These are phyloP conservation scores for Coffea canephora DNA, from an alignment of 257 asterid genomes.

Conservation along the genomic window DNA sequence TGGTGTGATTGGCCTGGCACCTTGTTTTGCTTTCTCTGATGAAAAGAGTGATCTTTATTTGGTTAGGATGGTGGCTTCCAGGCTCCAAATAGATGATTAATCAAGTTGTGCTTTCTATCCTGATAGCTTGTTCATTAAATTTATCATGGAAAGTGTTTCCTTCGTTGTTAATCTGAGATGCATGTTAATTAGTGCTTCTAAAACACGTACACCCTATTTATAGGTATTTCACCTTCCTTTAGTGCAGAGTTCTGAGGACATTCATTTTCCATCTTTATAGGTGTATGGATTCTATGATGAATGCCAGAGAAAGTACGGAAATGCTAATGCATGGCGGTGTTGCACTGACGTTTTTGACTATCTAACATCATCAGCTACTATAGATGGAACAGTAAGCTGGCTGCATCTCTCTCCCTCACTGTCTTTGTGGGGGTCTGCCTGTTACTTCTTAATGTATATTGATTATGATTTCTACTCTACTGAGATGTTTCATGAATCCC, in stretches of 20 bases:
- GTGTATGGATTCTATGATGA: constrained; percentile 99
- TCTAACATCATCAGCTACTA: constrained; percentile 87
- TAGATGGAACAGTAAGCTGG: constrained; percentile 82
- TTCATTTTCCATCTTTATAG: constrained; percentile 35
- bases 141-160: neutral
- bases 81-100: too few species aligned
- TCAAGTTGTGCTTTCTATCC: neutral
- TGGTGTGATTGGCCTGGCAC: neutral
- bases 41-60: neutral
- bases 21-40: neutral
- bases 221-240: constrained; percentile 12
- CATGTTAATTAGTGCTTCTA: neutral
- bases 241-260: neutral
- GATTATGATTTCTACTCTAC: neutral
- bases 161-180: neutral
- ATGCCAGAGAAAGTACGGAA: constrained; percentile 96
- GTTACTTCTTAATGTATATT: neutral
- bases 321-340: constrained; percentile 98
- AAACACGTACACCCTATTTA: constrained; percentile 11
- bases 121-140: neutral
- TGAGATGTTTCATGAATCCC: constrained; percentile 21
- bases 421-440: neutral
- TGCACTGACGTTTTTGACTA: constrained; percentile 99
- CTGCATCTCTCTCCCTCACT: neutral
- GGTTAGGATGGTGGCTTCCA: neutral